Evolutionary conservation across 2,329 filamentous ascomycete genomes (phyloP), one percentile per base, ranked within the genome.

Genomic region (Cytospora paraplurivora): DNA sequence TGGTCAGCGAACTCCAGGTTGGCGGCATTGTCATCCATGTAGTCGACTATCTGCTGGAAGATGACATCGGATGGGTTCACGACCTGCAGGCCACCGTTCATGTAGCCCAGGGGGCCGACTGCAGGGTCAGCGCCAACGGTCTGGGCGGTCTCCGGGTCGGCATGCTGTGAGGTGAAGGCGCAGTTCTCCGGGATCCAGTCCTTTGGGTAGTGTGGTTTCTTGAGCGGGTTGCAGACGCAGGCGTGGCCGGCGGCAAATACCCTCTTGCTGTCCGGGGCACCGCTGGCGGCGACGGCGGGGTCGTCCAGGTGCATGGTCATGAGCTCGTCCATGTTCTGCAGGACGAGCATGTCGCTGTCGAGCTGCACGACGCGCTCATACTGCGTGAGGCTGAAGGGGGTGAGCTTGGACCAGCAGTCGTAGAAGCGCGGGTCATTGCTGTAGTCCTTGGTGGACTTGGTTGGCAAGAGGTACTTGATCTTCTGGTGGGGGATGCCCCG

Each of bases 331-430:
- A 97, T 96, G 76, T 96, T 96, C 71, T 82, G 82, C 68, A 88
- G 76, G 8, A 92, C 87, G 57, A 96, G 78, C 92, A 96, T 96
- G 78, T 97, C 93, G 71, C 88, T 90, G 77, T 97, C 93, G 61
- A 97, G 82, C 77, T 92, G 90, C 41, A 96, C 90, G 38, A 96
- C 85, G 49, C 92, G 85, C 33, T 88, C 82, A 77, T 93, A 96
- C 73, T 93, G 87, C 19, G 82, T 82, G 37, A 96, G 81, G 27
- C 85, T 87, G 74, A 96, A 97, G 7, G 90, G 87, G 17, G 88
- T 85, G 34, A 97, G 85, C 77, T 96, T 97, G 76, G 84, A 91
- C 92, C 92, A 97, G 81, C 89, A 93, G 76, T 96, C 91, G 77
- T 92, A 89, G 82, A 96, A 96, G 69, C 93, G 88, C 56, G 89